A percentile compares a stretch with the other conserved stretches of the same genome.
Conservation (phyloP, 768 basidiomycete species). For the Infundibulicybe gibba region DNA sequence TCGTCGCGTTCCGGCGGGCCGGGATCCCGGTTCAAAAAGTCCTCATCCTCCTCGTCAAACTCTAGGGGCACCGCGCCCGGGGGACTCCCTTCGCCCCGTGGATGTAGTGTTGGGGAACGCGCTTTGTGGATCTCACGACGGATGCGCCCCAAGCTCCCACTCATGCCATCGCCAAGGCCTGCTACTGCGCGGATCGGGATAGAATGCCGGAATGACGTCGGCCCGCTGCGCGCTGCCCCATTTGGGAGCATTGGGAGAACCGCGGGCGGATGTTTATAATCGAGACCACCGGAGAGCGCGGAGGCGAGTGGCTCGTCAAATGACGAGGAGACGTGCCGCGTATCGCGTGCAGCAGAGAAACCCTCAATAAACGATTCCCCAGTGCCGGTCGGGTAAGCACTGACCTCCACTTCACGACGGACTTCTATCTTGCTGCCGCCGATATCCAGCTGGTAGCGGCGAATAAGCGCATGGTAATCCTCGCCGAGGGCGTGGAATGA, state of each 20-base stretch:
- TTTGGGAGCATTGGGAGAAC: slow-evolving; percentile 84
- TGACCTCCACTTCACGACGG: slow-evolving; percentile 67
- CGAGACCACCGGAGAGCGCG: slow-evolving; percentile 64
- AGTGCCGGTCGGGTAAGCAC: slow-evolving; percentile 37
- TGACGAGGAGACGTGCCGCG: slow-evolving; percentile 45
- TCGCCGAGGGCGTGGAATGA: slow-evolving; percentile 72
- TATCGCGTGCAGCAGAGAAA: slow-evolving; percentile 37
- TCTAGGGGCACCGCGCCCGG: slow-evolving; percentile 41
- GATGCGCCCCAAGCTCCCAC: slow-evolving; percentile 57
- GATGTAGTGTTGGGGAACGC: slow-evolving; percentile 37
- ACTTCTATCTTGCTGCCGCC: slow-evolving; percentile 62
- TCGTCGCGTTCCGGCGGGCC: slow-evolving; percentile 11
- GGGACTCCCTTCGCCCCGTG: slow-evolving; percentile 18
- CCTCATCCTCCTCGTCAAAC: slow-evolving; percentile 71
- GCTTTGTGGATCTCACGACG: slow-evolving; percentile 52
- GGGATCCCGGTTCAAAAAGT: slow-evolving; percentile 34
- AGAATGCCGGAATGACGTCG: slow-evolving; percentile 39
- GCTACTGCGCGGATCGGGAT: slow-evolving; percentile 59
- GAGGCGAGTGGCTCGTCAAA: slow-evolving; percentile 80
- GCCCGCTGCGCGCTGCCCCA: slow-evolving; percentile 40
- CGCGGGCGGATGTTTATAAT: slow-evolving; percentile 36
- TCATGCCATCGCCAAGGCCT: slow-evolving; percentile 51
- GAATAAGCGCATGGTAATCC: slow-evolving; percentile 78
- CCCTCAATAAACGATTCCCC: slow-evolving; percentile 54
- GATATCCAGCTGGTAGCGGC: slow-evolving; percentile 58